phyloP scores from a whole-genome alignment of 352 stramenopile genomes.

The Phytophthora parvispora region DNA sequence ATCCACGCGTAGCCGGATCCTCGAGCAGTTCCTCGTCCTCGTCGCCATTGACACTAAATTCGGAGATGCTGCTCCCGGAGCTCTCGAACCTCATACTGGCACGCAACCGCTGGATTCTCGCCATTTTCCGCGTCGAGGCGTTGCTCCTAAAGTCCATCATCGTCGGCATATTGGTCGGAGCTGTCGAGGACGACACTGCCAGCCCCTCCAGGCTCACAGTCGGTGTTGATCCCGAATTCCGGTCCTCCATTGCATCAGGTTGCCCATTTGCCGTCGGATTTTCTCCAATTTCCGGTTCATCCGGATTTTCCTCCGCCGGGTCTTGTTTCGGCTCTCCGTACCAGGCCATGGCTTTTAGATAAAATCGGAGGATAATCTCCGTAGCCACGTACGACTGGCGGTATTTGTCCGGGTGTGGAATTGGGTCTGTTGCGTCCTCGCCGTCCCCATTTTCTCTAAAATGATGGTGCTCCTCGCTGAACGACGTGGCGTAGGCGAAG shows the following conservation, averaged over 20 bases:
- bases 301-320: not conserved
- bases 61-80: conserved; percentile 53
- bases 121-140: conserved; percentile 47
- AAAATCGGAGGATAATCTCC: conserved; percentile 82
- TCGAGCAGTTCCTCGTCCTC: conserved; percentile 34
- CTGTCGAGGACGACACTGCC: conserved; percentile 4
- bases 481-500: conserved; percentile 67
- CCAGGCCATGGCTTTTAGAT: conserved; percentile 80
- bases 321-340: conserved; percentile 61
- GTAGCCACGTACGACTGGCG: conserved; percentile 67
- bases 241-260: not conserved
- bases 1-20: conserved; percentile 60
- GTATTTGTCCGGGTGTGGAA: conserved; percentile 54
- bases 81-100: conserved; percentile 56
- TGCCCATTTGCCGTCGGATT: conserved; percentile 2
- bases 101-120: conserved; percentile 43
- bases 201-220: conserved; percentile 10
- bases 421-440: conserved; percentile 26
- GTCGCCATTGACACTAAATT: conserved; percentile 37
- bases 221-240: not conserved
- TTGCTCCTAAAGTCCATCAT: conserved; percentile 47
- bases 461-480: conserved; percentile 14
- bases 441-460: not conserved
- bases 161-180: conserved; percentile 17
- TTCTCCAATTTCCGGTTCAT: conserved; percentile 2